phyloP scores from a whole-genome alignment of 1,139 yeast genomes.

The Tardiomyces digboiensis region DNA sequence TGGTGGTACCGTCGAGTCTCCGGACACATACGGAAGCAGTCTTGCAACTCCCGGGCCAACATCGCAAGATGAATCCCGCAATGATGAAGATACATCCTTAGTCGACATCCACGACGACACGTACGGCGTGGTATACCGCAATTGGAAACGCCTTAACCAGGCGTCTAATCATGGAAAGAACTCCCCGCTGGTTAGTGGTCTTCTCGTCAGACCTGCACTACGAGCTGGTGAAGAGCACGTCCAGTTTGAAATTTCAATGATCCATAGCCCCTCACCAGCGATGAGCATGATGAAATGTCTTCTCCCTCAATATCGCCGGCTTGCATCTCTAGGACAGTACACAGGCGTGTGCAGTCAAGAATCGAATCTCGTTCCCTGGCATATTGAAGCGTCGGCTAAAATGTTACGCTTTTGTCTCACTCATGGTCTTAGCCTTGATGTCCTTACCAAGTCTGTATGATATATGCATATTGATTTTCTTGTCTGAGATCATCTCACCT shows the following conservation, averaged over 20 bases:
- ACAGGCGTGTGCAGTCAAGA: not conserved
- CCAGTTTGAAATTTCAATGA: conserved; percentile 22
- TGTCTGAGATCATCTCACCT: not conserved
- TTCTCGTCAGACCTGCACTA: conserved; percentile 38
- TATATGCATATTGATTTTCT: not conserved
- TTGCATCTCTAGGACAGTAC: not conserved
- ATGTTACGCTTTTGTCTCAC: not conserved
- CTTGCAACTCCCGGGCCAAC: conserved; percentile 10
- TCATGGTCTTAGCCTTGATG: not conserved
- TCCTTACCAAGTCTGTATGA: no score
- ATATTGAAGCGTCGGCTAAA: not conserved
- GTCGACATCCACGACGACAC: conserved; percentile 36
- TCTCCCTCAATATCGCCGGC: not conserved
- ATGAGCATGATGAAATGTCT: conserved; percentile 1
- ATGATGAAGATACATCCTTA: conserved; percentile 16
- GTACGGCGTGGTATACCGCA: conserved; percentile 47
- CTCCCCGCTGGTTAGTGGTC: conserved; percentile 40
- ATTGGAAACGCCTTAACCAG: conserved; percentile 7
- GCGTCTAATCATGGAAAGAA: conserved; percentile 7
- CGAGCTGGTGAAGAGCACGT: conserved; percentile 8
- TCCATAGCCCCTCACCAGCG: conserved; percentile 7
- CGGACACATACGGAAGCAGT: not conserved
- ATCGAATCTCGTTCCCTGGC: not conserved
- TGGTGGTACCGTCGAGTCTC: not conserved
- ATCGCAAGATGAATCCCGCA: conserved; percentile 5